Percentiles rank a stretch among this genome's conserved stretches.
Evolutionary conservation across 345 rosid species (phyloP).

Genomic region (Citrus hindsii): DNA sequence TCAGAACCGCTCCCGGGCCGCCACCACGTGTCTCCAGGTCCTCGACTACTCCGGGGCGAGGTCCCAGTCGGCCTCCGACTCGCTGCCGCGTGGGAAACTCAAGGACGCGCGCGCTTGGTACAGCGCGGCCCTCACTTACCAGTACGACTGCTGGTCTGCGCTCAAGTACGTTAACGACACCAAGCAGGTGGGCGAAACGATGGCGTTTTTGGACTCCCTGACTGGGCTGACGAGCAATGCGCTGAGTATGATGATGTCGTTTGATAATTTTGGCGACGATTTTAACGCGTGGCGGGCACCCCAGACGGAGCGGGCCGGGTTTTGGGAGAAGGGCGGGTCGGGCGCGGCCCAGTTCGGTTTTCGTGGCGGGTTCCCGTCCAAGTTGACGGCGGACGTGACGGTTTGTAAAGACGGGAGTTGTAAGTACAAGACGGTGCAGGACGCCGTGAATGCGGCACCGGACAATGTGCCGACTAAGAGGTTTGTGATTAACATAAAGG

Average conservation of each 20-base stretch:
- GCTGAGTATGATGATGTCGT: constrained; percentile 60
- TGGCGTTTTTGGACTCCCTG: constrained; percentile 56
- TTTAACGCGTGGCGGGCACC: constrained; percentile 56
- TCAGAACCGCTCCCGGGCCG: constrained; percentile 57
- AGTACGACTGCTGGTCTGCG: constrained; percentile 72
- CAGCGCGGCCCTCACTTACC: constrained; percentile 69
- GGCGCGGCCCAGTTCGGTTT: constrained; percentile 15
- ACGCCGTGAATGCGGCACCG: constrained; percentile 80
- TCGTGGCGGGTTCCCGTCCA: constrained; percentile 39
- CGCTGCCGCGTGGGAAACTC: constrained; percentile 38
- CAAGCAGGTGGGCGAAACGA: constrained; percentile 37
- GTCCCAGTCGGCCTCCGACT: constrained; percentile 32
- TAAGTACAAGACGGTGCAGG: constrained; percentile 60
- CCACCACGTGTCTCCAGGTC: constrained; percentile 50
- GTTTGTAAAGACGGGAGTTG: constrained; percentile 56
- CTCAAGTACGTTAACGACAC: constrained; percentile 75
- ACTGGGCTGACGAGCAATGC: constrained; percentile 62
- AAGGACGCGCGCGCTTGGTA: constrained; percentile 84
- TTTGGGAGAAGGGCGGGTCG: constrained; percentile 42
- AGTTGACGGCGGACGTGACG: constrained; percentile 51
- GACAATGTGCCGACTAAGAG: constrained; percentile 25
- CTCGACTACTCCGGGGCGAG: constrained; percentile 57
- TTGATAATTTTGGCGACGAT: constrained; percentile 50
- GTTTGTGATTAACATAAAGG: constrained; percentile 61
- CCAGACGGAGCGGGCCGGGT: constrained; percentile 74